These are phyloP conservation scores for Mycena crocata DNA, from an alignment of 768 basidiomycete genomes.

Conservation along the genomic window DNA sequence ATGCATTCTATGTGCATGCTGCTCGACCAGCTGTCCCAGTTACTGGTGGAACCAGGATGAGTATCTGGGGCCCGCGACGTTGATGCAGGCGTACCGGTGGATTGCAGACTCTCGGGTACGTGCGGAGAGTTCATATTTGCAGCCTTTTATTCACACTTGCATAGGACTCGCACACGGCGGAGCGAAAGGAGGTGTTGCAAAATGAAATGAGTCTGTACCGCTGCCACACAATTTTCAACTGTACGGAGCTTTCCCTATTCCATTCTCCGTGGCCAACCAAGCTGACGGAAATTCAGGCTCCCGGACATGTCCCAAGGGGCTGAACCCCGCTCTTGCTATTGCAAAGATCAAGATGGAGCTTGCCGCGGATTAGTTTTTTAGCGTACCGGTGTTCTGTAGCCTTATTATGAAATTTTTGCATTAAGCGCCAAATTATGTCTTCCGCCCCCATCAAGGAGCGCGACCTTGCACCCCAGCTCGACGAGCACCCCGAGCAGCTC, in stretches of 20 bases:
- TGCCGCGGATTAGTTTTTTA: constrained; percentile 67
- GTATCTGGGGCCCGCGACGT: constrained; percentile 95
- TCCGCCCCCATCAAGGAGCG: constrained; percentile 33
- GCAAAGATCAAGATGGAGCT: constrained; percentile 94
- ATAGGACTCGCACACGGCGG: constrained; percentile 80
- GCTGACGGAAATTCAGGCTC: constrained; percentile 68
- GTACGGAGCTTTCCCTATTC: constrained; percentile 52
- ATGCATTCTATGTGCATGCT: constrained; percentile 97
- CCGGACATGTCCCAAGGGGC: constrained; percentile 96
- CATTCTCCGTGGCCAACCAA: neutral
- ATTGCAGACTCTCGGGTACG: constrained; percentile 94
- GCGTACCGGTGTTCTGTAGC: neutral
- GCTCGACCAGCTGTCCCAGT: constrained; percentile 96
- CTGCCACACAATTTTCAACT: constrained; percentile 99
- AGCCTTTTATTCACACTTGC: neutral
- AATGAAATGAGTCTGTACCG: constrained; percentile 97
- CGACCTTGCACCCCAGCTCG: constrained; percentile 38
- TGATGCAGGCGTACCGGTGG: constrained; percentile 98
- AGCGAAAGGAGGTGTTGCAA: constrained; percentile 92
- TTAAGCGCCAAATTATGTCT: constrained; percentile 20
- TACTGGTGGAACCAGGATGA: constrained; percentile 99
- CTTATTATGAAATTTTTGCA: neutral
- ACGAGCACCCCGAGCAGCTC: constrained; percentile 27
- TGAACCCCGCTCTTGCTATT: constrained; percentile 93
- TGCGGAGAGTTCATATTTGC: constrained; percentile 22